These are phyloP conservation scores for Entomophthora muscae DNA, from an alignment of 371 early-diverging fungal species.

Conservation along the genomic window DNA sequence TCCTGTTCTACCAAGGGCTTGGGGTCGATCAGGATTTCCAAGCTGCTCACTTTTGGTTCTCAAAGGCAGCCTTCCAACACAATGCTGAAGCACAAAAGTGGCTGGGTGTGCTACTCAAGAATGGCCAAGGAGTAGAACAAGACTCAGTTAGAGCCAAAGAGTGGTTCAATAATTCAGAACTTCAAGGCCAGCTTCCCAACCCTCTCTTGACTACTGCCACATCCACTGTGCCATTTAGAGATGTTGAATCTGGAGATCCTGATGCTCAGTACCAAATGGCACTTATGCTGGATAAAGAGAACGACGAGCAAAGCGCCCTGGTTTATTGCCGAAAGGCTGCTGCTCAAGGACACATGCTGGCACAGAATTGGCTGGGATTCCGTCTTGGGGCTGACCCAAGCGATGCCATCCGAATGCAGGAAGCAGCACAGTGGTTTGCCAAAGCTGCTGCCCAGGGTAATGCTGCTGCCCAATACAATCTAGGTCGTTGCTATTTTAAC, in stretches of 20 bases:
- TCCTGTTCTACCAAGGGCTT: constrained; percentile 53
- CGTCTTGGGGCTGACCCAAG: constrained; percentile 64
- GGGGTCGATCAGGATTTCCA: constrained; percentile 34
- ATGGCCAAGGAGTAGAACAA: constrained; percentile 23
- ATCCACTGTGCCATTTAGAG: constrained; percentile 50
- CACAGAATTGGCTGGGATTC: constrained; percentile 63
- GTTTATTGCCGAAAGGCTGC: constrained; percentile 64
- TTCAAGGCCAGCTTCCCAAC: constrained; percentile 58
- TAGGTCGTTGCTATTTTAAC: constrained; percentile 55
- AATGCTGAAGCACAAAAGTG: constrained; percentile 23
- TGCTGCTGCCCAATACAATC: constrained; percentile 61
- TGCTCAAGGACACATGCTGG: constrained; percentile 34
- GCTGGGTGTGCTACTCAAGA: constrained; percentile 49
- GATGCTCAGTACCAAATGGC: constrained; percentile 42
- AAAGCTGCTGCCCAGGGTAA: constrained; percentile 24
- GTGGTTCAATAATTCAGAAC: constrained; percentile 23
- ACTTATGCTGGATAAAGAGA: constrained; percentile 36
- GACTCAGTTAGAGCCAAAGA: constrained; percentile 47
- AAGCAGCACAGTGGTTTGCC: constrained; percentile 38
- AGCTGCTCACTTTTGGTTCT: constrained; percentile 43
- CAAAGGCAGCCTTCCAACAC: constrained; percentile 37
- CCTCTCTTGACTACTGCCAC: constrained; percentile 46
- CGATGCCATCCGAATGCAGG: constrained; percentile 26
- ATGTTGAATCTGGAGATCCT: constrained; percentile 27
- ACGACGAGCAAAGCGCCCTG: constrained; percentile 51